Percentiles rank a stretch among this genome's conserved stretches.
phyloP scores from a whole-genome alignment of 2,329 filamentous ascomycete species.

The Colletotrichum euphorbiae region DNA sequence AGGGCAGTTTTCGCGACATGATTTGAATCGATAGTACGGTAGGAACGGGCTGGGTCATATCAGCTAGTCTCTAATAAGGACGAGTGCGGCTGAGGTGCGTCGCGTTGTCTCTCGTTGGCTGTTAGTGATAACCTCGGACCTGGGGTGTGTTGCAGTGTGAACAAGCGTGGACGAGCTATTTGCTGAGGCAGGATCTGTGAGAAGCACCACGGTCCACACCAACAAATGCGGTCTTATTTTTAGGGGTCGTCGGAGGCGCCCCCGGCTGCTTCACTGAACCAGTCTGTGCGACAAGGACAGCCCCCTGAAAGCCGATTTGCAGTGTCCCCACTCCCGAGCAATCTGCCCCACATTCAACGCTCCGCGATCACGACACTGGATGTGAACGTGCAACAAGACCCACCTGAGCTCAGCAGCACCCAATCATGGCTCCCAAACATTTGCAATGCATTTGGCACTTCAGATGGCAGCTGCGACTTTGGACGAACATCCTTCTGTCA shows the following conservation, averaged over 20 bases:
- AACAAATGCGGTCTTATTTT: slow-evolving; percentile 30
- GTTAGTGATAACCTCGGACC: neutral
- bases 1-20: slow-evolving; percentile 35
- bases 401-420: too few species aligned
- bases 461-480: too few species aligned
- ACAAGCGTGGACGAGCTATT: slow-evolving; percentile 3
- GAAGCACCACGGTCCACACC: neutral
- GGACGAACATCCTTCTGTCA: too few species aligned
- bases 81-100: slow-evolving; percentile 35
- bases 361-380: too few species aligned
- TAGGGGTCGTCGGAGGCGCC: slow-evolving; percentile 31
- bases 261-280: slow-evolving; percentile 27
- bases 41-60: slow-evolving; percentile 1
- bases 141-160: neutral
- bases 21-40: slow-evolving; percentile 19
- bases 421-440: neutral
- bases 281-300: slow-evolving; percentile 17
- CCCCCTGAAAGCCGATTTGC: slow-evolving; percentile 1
- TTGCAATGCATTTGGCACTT: neutral
- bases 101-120: slow-evolving; percentile 14
- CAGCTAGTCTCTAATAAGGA: slow-evolving; percentile 33
- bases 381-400: neutral
- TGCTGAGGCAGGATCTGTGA: neutral
- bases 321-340: slow-evolving; percentile 13
- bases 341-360: neutral